Evolutionary conservation across 2,329 filamentous ascomycete species (phyloP).

Genomic region (Aaosphaeria pasadenensis): DNA sequence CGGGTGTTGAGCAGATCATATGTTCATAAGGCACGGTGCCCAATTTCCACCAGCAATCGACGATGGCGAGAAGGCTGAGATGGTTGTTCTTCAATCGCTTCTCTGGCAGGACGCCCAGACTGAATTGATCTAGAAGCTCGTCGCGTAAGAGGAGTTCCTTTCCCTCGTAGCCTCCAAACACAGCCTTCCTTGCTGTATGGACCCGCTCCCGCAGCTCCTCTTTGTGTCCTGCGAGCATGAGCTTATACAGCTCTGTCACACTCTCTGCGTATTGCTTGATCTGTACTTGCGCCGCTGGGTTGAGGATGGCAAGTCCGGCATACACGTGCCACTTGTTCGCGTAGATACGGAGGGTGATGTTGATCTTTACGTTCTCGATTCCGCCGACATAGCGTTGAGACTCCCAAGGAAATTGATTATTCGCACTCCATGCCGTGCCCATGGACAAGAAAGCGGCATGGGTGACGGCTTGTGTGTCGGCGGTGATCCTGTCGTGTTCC

Average conservation of each 20-base stretch:
- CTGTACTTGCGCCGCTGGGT: conserved; percentile 86
- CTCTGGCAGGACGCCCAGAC: conserved; percentile 67
- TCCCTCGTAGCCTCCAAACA: conserved; percentile 55
- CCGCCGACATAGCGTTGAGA: conserved; percentile 92
- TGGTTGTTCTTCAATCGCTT: conserved; percentile 85
- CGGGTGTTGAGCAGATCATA: conserved; percentile 97
- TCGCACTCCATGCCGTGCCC: conserved; percentile 96
- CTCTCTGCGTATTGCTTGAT: conserved; percentile 91
- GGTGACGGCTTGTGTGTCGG: conserved; percentile 96
- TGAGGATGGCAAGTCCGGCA: conserved; percentile 92
- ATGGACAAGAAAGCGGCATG: conserved; percentile 94
- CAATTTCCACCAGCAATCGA: conserved; percentile 95
- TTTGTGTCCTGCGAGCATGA: conserved; percentile 85
- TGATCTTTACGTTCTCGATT: conserved; percentile 99
- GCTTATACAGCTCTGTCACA: conserved; percentile 91
- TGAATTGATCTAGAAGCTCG: conserved; percentile 84
- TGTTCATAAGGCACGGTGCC: conserved; percentile 96
- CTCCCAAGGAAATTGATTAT: conserved; percentile 96
- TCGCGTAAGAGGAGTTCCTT: conserved; percentile 71
- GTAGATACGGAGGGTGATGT: conserved; percentile 95
- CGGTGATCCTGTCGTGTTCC: conserved; percentile 94
- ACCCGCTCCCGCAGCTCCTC: conserved; percentile 73
- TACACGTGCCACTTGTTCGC: conserved; percentile 99
- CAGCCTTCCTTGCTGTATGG: conserved; percentile 72
- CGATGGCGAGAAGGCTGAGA: conserved; percentile 89